phyloP scores from a whole-genome alignment of 495 filamentous ascomycete species.

The Podospora pseudoanserina region DNA sequence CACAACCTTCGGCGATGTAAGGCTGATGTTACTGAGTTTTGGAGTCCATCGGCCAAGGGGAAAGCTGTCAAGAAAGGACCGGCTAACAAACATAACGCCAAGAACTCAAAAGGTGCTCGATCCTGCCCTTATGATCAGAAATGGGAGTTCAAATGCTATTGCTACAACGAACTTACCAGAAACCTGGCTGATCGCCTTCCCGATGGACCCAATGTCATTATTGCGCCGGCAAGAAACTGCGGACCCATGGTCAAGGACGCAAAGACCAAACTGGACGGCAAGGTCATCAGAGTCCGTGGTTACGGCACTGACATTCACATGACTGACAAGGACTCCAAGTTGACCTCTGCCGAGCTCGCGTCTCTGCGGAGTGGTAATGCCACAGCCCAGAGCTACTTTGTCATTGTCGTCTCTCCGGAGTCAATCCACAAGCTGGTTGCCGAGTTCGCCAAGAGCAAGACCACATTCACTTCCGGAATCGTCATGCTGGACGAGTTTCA shows the following conservation, averaged over 20 bases:
- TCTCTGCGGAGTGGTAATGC: constrained; percentile 6
- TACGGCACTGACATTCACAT: constrained; percentile 1
- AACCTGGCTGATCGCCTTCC: constrained; percentile 24
- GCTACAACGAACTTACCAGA: constrained; percentile 18
- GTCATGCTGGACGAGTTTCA: constrained; percentile 32
- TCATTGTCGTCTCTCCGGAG: constrained; percentile 21
- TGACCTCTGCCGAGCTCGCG: constrained; percentile 12
- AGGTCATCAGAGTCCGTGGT: constrained; percentile 20
- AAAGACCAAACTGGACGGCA: constrained; percentile 26
- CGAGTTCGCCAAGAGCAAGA: constrained; percentile 8
- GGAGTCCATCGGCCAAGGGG: neutral
- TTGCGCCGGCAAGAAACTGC: constrained; percentile 20
- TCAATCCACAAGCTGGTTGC: constrained; percentile 6
- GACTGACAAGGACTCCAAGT: constrained; percentile 16
- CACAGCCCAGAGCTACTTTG: constrained; percentile 17
- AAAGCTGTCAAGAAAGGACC: neutral
- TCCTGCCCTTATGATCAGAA: constrained; percentile 20
- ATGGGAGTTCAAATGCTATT: constrained; percentile 28
- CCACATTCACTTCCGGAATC: constrained; percentile 22
- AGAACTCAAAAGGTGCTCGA: neutral
- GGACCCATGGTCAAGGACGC: constrained; percentile 20
- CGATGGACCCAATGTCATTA: constrained; percentile 25
- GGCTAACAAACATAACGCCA: constrained; percentile 12
- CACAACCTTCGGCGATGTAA: constrained; percentile 17
- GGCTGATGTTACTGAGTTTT: constrained; percentile 19